These are phyloP conservation scores for Candida dubliniensis DNA, from an alignment of 1,139 yeast species.

Conservation along the genomic window DNA sequence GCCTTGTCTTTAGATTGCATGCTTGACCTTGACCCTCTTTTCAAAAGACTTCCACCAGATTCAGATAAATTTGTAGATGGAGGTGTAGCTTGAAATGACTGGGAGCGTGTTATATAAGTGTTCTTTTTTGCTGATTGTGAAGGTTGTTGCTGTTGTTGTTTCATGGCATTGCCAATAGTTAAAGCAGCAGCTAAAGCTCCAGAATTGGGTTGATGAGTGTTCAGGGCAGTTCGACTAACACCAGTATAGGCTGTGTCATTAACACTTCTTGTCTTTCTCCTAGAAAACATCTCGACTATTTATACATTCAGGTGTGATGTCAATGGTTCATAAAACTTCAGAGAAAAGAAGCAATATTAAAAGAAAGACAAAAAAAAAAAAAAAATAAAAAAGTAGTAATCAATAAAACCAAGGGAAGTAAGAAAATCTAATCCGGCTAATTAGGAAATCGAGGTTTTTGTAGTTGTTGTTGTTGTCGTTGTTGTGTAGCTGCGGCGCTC, in stretches of 20 bases:
- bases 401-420: not conserved
- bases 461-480: not conserved
- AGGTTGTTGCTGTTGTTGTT: constrained; percentile 8
- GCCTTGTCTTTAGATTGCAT: constrained; percentile 6
- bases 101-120: constrained; percentile 5
- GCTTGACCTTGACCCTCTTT: constrained; percentile 16
- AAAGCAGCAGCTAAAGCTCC: constrained; percentile 50
- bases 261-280: constrained; percentile 33
- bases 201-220: constrained; percentile 36
- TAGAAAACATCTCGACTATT: constrained; percentile 26
- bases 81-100: constrained; percentile 4
- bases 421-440: not conserved
- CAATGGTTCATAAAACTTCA: not conserved
- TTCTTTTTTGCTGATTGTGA: constrained; percentile 2
- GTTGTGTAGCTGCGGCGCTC: not conserved
- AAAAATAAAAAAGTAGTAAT: no score
- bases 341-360: not conserved
- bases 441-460: not conserved
- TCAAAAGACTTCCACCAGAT: constrained; percentile 18
- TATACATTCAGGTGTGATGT: not conserved
- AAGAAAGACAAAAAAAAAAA: not conserved
- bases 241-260: constrained; percentile 45
- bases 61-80: constrained; percentile 1
- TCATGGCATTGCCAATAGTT: constrained; percentile 37
- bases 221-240: constrained; percentile 39